Evolutionary conservation across 2,329 filamentous ascomycete species (phyloP), one percentile per base, ranked within the genome.

Genomic region (Coniochaeta hoffmannii): DNA sequence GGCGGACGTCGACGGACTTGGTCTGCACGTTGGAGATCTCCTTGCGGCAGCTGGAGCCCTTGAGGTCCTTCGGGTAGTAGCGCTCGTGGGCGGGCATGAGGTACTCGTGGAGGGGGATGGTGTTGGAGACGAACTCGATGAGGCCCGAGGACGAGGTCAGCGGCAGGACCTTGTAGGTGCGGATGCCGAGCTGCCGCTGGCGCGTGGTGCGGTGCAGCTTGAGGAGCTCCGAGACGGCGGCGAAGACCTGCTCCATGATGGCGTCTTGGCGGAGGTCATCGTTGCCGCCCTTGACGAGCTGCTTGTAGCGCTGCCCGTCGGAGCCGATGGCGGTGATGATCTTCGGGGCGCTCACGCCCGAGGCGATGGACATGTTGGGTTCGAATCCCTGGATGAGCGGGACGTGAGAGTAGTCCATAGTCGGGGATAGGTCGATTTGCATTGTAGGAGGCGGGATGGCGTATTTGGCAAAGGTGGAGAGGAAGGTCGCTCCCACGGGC

Each of bases 231-330:
- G 91, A 97, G 22, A 97, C 94, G 71, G 96, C 91, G 57, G 92
- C 90, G 68, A 99, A 99, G 1, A 99, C 94, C 71, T 99, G 94
- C 71, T 99, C 95, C 95, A 99, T 99, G 76, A 85, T 99, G 46
- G 93, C 90, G 66, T 99, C 94, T 73, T 99, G 94, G 9, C 95
- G 88, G 12, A 99, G 80, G 67, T 99, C 93, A 68, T 99, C 94
- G 66, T 93, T 93, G 17, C 94, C 92, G 59, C 91, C 91, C 77
- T 99, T 99, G 67, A 96, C 89, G 59, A 99, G 77, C 71, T 97
- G 91, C 69, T 89, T 96, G 73, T 92, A 96, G 34, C 79, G 81
- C 55, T 79, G 74, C 7, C 94, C 95, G 69, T 97, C 83, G 17
- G 81, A 89, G 15, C 85, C 90, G 19, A 90, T 71, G 1, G 87